Evolutionary conservation across 768 basidiomycete genomes (phyloP).

Genomic region (Rhodosporidiobolus odoratus): DNA sequence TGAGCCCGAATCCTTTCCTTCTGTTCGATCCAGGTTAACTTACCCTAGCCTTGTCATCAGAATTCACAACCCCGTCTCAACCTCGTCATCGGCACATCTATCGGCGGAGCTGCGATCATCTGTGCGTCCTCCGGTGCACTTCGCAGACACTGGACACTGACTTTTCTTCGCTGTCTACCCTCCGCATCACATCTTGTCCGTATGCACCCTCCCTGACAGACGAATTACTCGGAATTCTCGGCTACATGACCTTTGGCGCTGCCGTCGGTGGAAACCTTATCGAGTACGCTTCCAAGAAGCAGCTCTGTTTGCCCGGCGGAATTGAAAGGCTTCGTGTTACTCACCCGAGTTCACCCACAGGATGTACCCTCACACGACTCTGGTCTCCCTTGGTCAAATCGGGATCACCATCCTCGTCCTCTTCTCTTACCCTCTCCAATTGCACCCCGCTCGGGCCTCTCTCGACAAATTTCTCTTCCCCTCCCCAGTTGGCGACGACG

Average conservation of each 20-base stretch:
- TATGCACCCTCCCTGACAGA: constrained; percentile 46
- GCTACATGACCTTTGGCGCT: constrained; percentile 43
- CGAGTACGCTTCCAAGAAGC: constrained; percentile 68
- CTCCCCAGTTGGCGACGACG: constrained; percentile 46
- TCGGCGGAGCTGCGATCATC: constrained; percentile 72
- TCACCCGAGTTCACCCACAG: neutral
- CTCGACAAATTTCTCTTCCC: constrained; percentile 75
- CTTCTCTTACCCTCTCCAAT: constrained; percentile 80
- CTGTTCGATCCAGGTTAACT: too few species aligned
- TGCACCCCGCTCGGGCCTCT: constrained; percentile 86
- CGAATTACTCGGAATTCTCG: constrained; percentile 62
- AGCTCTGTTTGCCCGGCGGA: neutral
- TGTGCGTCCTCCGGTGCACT: constrained; percentile 45
- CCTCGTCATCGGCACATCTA: constrained; percentile 74
- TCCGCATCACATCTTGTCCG: neutral
- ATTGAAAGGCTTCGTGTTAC: too few species aligned
- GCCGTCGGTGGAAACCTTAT: constrained; percentile 88
- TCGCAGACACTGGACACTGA: neutral
- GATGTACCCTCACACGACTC: constrained; percentile 62
- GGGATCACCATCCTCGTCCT: constrained; percentile 86
- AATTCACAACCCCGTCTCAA: constrained; percentile 83
- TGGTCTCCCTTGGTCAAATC: constrained; percentile 59
- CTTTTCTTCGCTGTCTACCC: neutral
- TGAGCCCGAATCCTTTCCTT: constrained; percentile 1
- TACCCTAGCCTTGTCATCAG: neutral